Conservation (phyloP, 768 basidiomycete species). For the Calvatia gigantea region DNA sequence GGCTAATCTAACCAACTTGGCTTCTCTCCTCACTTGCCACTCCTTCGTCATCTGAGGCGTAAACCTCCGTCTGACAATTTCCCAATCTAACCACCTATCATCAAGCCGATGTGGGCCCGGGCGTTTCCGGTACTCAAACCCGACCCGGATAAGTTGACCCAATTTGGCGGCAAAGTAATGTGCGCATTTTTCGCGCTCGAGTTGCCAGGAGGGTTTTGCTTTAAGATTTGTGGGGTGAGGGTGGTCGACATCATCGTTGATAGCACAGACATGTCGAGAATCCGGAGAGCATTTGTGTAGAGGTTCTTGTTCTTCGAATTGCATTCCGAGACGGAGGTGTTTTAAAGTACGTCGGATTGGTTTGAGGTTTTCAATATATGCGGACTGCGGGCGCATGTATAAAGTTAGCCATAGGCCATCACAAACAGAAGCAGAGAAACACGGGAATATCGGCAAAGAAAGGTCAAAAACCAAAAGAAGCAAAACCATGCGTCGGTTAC, state of each 20-base stretch:
- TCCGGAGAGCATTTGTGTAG: background rate
- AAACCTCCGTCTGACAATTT: constrained; percentile 24
- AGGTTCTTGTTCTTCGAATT: constrained; percentile 9
- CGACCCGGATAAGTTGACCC: constrained; percentile 27
- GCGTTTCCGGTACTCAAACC: constrained; percentile 38
- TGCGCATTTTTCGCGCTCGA: constrained; percentile 32
- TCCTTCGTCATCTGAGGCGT: constrained; percentile 21
- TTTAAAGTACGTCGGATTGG: constrained; percentile 8
- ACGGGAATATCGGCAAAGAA: background rate
- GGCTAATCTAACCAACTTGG: background rate
- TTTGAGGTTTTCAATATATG: constrained; percentile 8
- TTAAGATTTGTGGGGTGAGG: background rate
- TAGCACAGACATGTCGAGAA: background rate
- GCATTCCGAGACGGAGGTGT: constrained; percentile 6
- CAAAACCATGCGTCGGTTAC: background rate
- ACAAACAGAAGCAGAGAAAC: background rate
- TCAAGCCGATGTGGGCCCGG: constrained; percentile 37
- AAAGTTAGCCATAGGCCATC: background rate
- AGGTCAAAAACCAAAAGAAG: background rate
- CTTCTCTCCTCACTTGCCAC: constrained; percentile 6
- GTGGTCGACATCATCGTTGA: constrained; percentile 6
- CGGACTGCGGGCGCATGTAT: constrained; percentile 11
- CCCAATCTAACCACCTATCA: constrained; percentile 40
- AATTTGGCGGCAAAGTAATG: constrained; percentile 29
- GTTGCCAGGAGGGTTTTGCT: constrained; percentile 14